Conservation (phyloP, 306 rosid species). For the Psophocarpus tetragonolobus region DNA sequence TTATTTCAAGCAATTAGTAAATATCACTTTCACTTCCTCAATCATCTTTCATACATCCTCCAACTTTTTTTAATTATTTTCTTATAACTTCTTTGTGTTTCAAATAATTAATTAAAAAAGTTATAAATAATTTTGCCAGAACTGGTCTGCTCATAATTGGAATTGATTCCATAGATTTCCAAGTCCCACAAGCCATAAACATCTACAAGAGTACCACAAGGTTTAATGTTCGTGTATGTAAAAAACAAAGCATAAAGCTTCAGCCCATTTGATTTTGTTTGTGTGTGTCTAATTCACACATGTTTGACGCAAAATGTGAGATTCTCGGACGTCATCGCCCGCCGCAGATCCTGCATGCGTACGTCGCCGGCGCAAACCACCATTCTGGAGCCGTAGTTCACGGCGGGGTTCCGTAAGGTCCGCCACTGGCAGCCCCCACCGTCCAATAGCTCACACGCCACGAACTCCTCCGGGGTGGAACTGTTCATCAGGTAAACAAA, state of each 20-base stretch:
- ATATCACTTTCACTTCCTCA: not conserved
- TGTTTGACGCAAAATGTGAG: slow-evolving; percentile 28
- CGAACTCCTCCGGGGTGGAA: slow-evolving; percentile 40
- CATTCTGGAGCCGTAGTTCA: slow-evolving; percentile 27
- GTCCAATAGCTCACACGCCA: slow-evolving; percentile 44
- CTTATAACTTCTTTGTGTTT: not conserved
- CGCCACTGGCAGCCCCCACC: slow-evolving; percentile 51
- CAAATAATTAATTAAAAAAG: not conserved
- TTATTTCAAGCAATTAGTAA: no score
- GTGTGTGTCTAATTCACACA: not conserved
- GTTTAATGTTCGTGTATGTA: no score
- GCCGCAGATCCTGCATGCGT: slow-evolving; percentile 46
- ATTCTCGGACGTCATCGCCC: slow-evolving; percentile 14
- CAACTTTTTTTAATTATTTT: not conserved
- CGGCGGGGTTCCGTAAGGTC: slow-evolving; percentile 43
- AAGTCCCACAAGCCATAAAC: not conserved
- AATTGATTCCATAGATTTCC: not conserved
- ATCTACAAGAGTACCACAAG: not conserved
- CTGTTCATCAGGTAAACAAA: slow-evolving; percentile 52
- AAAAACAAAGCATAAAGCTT: not conserved
- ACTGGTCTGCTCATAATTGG: not conserved
- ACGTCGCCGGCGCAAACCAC: slow-evolving; percentile 57
- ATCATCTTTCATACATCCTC: not conserved
- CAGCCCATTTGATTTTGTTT: no score
- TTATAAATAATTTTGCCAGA: not conserved